These are phyloP conservation scores for Lobosporangium transversale DNA, from an alignment of 192 early-diverging fungal species.

Conservation along the genomic window DNA sequence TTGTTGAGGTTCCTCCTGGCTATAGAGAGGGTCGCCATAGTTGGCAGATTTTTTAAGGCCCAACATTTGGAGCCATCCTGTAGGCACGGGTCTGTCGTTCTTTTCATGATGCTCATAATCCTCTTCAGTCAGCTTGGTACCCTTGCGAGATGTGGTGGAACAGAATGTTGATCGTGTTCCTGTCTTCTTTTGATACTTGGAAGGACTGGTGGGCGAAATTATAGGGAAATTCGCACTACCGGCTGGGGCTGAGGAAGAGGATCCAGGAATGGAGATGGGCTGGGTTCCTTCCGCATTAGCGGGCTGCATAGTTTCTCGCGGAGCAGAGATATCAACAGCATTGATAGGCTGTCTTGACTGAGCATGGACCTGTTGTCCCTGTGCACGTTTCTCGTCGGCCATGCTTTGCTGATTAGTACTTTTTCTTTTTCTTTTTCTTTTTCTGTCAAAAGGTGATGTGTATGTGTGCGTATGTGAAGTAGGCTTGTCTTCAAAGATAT, in stretches of 20 bases:
- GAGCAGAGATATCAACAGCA: slow-evolving; percentile 10
- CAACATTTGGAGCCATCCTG: slow-evolving; percentile 27
- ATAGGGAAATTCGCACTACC: too few species aligned
- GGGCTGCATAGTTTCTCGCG: neutral
- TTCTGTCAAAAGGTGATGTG: neutral
- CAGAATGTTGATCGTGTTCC: slow-evolving; percentile 52
- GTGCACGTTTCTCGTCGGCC: slow-evolving; percentile 13
- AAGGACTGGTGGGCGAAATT: slow-evolving; percentile 13
- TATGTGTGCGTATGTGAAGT: neutral
- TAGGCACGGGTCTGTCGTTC: slow-evolving; percentile 4
- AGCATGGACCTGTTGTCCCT: neutral
- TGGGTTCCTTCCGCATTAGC: neutral
- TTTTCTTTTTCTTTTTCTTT: neutral
- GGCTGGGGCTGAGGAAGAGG: too few species aligned
- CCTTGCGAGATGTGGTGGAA: slow-evolving; percentile 21
- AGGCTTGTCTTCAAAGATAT: neutral
- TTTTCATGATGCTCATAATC: slow-evolving; percentile 13
- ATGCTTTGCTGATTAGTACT: neutral
- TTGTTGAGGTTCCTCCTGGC: slow-evolving; percentile 16
- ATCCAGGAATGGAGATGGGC: slow-evolving; percentile 17
- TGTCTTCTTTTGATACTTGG: slow-evolving; percentile 26
- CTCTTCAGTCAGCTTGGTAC: slow-evolving; percentile 21
- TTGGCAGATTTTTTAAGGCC: slow-evolving; percentile 25
- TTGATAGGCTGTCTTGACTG: slow-evolving; percentile 8
- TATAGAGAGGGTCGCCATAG: slow-evolving; percentile 13